Base-by-base conservation (phyloP, 1,284 basidiomycete species). In the Ustilago hordei region DNA sequence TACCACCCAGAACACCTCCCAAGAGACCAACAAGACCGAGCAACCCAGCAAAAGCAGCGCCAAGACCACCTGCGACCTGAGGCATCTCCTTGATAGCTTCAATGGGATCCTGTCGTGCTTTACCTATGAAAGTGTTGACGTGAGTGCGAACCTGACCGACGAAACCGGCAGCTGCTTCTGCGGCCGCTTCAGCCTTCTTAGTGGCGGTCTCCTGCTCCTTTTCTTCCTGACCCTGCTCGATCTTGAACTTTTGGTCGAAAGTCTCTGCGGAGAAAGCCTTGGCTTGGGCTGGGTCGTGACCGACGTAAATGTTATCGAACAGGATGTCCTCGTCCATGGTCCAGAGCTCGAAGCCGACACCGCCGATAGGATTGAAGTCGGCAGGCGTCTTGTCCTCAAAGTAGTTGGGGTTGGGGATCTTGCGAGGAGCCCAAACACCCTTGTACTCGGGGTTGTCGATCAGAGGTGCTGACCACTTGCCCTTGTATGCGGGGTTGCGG, bases 401-500 rank as follows among this genome's bases (percentile, higher is more conserved):
- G 91, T 89, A 98, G 85, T 89, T 88, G 34, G 96, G 94, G 92
- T 99, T 99, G 63, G 75, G 35, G 69, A 84, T 84, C 80, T 83
- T 78, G 63, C 78, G 75, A 43, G 82, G 80, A 31, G 59, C 63
- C 82, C 82, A 85, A 60, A 74, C 72, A 54, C 81, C 83, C 81
- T 83, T 85, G 75, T 81, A 85, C 23, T 60, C 79, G 12, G 84
- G 83, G 73, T 86, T 86, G 85, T 91, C 70, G 82, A 99, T 95
- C 90, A 94, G 91, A 81, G 91, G 91, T 57, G 97, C 93, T 56
- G 91, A 90, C 97, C 97, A 99, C 82, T 91, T 90, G 84, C 97
- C 97, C 88, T 94, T 98, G 92, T 98, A 99, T 45, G 88, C 94
- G 17, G 97, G 97, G 91, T 99, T 99, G 88, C 94, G 92, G 84